Base-by-base conservation (phyloP, 2,329 filamentous ascomycete genomes). In the Colletotrichum horii region DNA sequence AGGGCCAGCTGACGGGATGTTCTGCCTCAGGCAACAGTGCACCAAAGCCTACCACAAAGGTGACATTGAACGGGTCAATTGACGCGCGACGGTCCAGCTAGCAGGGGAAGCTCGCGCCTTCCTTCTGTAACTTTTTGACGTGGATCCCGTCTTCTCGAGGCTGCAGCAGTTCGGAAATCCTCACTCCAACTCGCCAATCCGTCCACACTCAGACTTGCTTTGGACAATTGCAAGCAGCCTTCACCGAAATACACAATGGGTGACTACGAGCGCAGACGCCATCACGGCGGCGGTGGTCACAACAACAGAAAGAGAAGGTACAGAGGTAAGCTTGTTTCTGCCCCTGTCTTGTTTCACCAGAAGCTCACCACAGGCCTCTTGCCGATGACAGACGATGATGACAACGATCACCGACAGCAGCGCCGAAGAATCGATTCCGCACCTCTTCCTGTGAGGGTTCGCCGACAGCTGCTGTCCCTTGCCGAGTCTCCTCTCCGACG, bases 401-500 rank as follows among this genome's bases (percentile, higher is more conserved):
- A 96, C 74, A 91, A 92, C 80, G 94, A 96, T 81, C 91, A 93
- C 80, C 91, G 94, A 79, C 91, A 92, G 30, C 69, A 66, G 43
- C 92, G 94, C 78, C 91, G 94, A 79, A 91, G 94, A 82, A 93
- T 93, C 80, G 93, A 96, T 81, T 92, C 94, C 16, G 85, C 87
- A 78, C 94, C 95, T 8, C 87, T 93, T 16, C 90, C 92, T 36
- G 91, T 93, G 66, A 93, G 93, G 78, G 88, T 98, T 77, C 93
- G 95, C 79, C 94, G 93, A 81, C 94, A 96, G 84, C 89, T 98
- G 65, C 88, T 97, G 67, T 90, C 91, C 72, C 93, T 98, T 80
- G 95, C 95, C 77, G 96, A 98, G 86, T 95, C 94, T 80, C 93
- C 94, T 73, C 88, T 96, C 80, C 93, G 94, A 79, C 91, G 92